Conservation (phyloP, 345 rosid genomes). For the Leavenworthia alabamica region DNA sequence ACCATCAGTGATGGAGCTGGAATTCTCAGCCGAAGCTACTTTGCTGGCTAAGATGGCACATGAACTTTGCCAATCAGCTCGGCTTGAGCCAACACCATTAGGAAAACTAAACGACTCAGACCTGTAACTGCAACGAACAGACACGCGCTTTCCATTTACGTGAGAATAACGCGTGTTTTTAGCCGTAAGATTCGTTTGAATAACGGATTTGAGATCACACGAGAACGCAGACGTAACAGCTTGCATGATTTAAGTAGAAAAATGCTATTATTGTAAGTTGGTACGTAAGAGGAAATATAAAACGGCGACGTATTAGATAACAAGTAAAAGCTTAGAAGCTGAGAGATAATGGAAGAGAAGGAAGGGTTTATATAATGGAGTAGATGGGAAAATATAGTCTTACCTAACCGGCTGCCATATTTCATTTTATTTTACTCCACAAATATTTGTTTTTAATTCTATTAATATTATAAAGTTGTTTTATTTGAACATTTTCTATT, state of each 20-base stretch:
- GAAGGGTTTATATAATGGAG: conserved; percentile 24
- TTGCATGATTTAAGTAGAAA: conserved; percentile 49
- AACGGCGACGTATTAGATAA: conserved; percentile 10
- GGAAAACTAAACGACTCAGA: conserved; percentile 47
- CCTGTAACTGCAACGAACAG: conserved; percentile 33
- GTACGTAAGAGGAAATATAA: neutral
- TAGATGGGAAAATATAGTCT: neutral
- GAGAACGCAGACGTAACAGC: conserved; percentile 35
- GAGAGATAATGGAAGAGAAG: conserved; percentile 9
- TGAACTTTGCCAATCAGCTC: conserved; percentile 79
- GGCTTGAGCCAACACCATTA: conserved; percentile 46
- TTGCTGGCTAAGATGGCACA: conserved; percentile 79
- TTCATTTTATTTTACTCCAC: too few species aligned
- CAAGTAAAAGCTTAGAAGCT: conserved; percentile 29
- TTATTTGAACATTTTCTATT: neutral
- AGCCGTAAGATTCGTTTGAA: conserved; percentile 20
- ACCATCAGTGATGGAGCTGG: neutral
- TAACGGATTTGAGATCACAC: conserved; percentile 9
- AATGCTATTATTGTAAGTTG: too few species aligned
- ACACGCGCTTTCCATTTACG: conserved; percentile 4
- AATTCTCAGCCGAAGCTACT: conserved; percentile 44
- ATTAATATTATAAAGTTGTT: conserved; percentile 12
- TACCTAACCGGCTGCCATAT: too few species aligned
- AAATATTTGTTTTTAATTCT: too few species aligned
- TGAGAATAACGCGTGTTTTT: conserved; percentile 10